Conservation (phyloP, 2,329 filamentous ascomycete genomes). For the Colletotrichum gloeosporioides region DNA sequence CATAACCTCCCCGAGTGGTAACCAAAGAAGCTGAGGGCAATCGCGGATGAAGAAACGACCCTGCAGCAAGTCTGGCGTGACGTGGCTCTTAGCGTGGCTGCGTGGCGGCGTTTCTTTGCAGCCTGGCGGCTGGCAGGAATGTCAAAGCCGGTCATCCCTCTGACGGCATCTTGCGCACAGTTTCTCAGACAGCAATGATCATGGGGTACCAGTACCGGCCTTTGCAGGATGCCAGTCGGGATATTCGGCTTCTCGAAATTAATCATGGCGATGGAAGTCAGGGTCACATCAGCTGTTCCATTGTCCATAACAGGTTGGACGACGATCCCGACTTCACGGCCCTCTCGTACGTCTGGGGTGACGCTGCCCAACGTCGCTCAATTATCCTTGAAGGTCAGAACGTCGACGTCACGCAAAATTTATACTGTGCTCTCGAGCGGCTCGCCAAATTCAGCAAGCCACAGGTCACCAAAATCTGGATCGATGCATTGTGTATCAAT, state of each 20-base stretch:
- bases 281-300: neutral
- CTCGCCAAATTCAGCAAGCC: neutral
- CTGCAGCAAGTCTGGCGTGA: neutral
- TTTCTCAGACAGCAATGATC: neutral
- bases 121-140: neutral
- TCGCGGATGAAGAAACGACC: neutral
- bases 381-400: neutral
- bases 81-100: neutral
- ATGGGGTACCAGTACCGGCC: neutral
- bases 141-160: neutral
- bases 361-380: neutral
- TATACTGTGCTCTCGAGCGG: neutral
- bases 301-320: neutral
- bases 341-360: neutral
- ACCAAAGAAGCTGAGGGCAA: neutral
- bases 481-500: constrained; percentile 26
- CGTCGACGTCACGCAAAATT: neutral
- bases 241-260: neutral
- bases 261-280: neutral
- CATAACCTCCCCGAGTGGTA: neutral
- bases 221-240: neutral
- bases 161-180: neutral
- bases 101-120: neutral
- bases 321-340: neutral
- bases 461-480: neutral